These are phyloP conservation scores for Xylaria castorea DNA, from an alignment of 495 filamentous ascomycete species.

Conservation along the genomic window DNA sequence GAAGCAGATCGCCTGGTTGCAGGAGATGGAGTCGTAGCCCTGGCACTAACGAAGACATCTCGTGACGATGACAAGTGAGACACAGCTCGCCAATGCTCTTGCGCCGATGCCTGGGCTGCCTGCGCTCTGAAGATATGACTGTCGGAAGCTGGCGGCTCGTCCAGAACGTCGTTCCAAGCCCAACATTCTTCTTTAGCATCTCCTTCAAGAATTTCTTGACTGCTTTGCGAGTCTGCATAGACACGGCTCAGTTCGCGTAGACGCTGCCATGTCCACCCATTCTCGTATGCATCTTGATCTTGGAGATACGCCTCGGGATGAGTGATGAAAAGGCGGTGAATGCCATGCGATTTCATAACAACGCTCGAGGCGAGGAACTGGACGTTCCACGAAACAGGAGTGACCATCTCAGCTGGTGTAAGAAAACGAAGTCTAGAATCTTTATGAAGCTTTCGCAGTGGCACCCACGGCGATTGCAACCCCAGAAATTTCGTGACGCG, in stretches of 20 bases:
- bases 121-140: constrained; percentile 30
- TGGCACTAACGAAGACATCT: constrained; percentile 41
- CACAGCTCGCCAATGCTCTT: constrained; percentile 42
- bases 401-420: constrained; percentile 67
- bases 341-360: constrained; percentile 65
- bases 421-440: constrained; percentile 71
- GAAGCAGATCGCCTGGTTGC: constrained; percentile 43
- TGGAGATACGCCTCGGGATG: constrained; percentile 71
- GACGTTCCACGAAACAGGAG: constrained; percentile 69
- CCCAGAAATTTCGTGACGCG: constrained; percentile 53
- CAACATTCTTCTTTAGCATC: constrained; percentile 65
- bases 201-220: constrained; percentile 58
- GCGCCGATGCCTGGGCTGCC: constrained; percentile 48
- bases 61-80: constrained; percentile 44
- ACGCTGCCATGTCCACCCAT: constrained; percentile 66
- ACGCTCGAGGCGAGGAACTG: constrained; percentile 68
- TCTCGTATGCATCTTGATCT: constrained; percentile 49
- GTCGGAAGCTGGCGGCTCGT: constrained; percentile 49
- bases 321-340: constrained; percentile 69
- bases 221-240: constrained; percentile 51
- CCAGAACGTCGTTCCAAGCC: constrained; percentile 59
- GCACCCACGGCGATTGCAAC: constrained; percentile 65
- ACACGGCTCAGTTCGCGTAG: constrained; percentile 64
- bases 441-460: constrained; percentile 73
- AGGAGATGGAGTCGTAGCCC: constrained; percentile 29